A percentile compares a stretch with the other conserved stretches of the same genome.
These are phyloP conservation scores for Macrophomina tecta DNA, from an alignment of 2,329 filamentous ascomycete genomes.

Conservation along the genomic window DNA sequence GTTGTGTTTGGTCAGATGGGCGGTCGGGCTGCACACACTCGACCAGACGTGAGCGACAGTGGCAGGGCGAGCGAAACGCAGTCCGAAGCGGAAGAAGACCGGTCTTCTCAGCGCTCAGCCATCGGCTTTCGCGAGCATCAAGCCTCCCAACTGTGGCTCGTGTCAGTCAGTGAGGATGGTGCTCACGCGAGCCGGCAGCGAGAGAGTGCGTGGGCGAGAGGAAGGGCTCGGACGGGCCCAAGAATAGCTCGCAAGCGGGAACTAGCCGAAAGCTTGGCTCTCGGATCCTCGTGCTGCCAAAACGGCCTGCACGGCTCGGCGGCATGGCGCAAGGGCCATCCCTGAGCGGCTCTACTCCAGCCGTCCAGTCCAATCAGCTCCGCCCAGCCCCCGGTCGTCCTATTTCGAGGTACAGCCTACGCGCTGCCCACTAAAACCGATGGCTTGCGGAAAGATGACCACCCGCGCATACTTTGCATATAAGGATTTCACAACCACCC, in stretches of 20 bases:
- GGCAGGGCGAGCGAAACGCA: not conserved
- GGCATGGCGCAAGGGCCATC: conserved; percentile 18
- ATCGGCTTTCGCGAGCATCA: not conserved
- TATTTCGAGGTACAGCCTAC: conserved; percentile 24
- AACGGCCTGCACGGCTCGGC: conserved; percentile 5
- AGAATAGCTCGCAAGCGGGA: conserved; percentile 19
- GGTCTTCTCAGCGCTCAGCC: conserved; percentile 10
- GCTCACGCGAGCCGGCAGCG: conserved; percentile 6
- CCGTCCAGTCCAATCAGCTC: not conserved
- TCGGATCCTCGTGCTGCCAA: not conserved
- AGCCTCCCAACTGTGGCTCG: conserved; percentile 7
- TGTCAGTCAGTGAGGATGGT: not conserved
- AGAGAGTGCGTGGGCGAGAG: not conserved
- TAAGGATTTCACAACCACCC: conserved; percentile 9
- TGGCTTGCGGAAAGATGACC: not conserved
- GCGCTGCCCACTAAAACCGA: conserved; percentile 17
- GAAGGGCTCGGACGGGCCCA: not conserved
- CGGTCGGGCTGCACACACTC: not conserved
- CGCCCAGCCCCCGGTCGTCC: not conserved
- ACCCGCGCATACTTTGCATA: conserved; percentile 17
- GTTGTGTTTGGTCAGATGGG: not conserved
- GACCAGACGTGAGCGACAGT: not conserved
- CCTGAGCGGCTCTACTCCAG: conserved; percentile 10
- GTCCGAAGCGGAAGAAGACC: not conserved
- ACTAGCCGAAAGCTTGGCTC: conserved; percentile 22